Percentiles rank a stretch among this genome's conserved stretches.
Evolutionary conservation across 352 stramenopile species (phyloP).

Genomic region (Blastocystis sp.): DNA sequence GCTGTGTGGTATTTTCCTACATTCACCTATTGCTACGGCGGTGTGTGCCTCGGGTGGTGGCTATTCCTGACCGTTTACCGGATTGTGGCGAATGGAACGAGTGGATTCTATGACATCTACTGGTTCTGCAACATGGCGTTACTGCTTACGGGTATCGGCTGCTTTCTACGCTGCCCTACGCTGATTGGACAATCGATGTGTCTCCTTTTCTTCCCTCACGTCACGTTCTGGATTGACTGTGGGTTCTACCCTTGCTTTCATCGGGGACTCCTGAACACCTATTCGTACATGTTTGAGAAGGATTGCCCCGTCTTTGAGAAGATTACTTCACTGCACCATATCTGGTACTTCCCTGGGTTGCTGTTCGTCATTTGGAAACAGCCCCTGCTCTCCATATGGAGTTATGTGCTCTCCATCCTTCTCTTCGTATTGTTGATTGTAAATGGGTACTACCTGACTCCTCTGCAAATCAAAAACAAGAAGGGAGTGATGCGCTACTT

Average conservation of each 20-base stretch:
- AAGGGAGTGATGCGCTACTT: conserved; percentile 18
- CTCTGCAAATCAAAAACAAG: conserved; percentile 6
- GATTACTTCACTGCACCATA: conserved; percentile 55
- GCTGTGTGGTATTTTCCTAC: conserved; percentile 26
- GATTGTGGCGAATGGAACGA: neutral
- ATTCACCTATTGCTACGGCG: conserved; percentile 15
- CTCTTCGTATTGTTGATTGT: conserved; percentile 47
- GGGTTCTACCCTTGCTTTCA: conserved; percentile 1
- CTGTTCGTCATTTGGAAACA: conserved; percentile 51
- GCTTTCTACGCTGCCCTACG: conserved; percentile 15
- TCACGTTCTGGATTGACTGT: conserved; percentile 53
- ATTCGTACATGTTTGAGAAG: conserved; percentile 59
- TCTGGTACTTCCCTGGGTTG: conserved; percentile 67
- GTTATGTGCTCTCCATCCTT: conserved; percentile 60
- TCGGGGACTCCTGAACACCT: conserved; percentile 4
- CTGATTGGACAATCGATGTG: conserved; percentile 59
- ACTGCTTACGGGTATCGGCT: conserved; percentile 20
- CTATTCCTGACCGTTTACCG: conserved; percentile 19
- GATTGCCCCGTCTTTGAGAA: conserved; percentile 5
- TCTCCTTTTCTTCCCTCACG: conserved; percentile 57
- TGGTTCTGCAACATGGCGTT: conserved; percentile 68
- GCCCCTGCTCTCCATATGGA: conserved; percentile 8
- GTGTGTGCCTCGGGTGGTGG: conserved; percentile 27
- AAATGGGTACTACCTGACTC: conserved; percentile 32
- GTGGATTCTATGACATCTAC: conserved; percentile 67